Conservation (phyloP, 768 basidiomycete genomes). For the Sporobolomyces roseus region DNA sequence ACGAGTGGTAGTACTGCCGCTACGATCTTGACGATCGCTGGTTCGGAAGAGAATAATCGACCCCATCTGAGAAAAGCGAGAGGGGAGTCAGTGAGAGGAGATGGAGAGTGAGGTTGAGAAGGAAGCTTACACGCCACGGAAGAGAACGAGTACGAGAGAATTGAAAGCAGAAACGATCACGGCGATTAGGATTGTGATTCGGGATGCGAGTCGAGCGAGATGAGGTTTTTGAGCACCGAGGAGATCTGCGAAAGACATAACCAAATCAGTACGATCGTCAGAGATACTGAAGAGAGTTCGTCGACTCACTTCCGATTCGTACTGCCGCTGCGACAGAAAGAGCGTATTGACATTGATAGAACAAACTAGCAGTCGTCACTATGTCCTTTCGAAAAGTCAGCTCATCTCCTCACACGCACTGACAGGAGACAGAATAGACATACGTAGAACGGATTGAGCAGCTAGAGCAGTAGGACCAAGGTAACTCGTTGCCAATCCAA, state of each 20-base stretch:
- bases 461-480: slow-evolving; percentile 78
- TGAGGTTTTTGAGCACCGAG: slow-evolving; percentile 67
- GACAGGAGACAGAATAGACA: neutral
- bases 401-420: too few species aligned
- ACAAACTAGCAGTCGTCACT: slow-evolving; percentile 38
- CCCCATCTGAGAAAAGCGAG: slow-evolving; percentile 60
- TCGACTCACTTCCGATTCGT: slow-evolving; percentile 54
- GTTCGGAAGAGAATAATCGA: slow-evolving; percentile 67
- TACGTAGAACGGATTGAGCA: slow-evolving; percentile 72
- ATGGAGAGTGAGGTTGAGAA: neutral
- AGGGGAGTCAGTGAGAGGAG: neutral
- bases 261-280: too few species aligned
- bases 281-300: neutral
- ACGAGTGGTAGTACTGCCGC: slow-evolving; percentile 71
- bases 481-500: slow-evolving; percentile 53
- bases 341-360: slow-evolving; percentile 77
- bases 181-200: slow-evolving; percentile 63
- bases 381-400: too few species aligned
- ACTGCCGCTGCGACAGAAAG: slow-evolving; percentile 79
- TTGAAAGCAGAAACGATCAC: slow-evolving; percentile 60
- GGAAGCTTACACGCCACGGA: slow-evolving; percentile 48
- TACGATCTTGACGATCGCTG: slow-evolving; percentile 60
- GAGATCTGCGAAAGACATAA: slow-evolving; percentile 57
- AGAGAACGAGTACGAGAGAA: slow-evolving; percentile 32
- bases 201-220: slow-evolving; percentile 67